Evolutionary conservation across 2,329 filamentous ascomycete species (phyloP), one percentile per base, ranked within the genome.

Genomic region (Orbilia ellipsospora): DNA sequence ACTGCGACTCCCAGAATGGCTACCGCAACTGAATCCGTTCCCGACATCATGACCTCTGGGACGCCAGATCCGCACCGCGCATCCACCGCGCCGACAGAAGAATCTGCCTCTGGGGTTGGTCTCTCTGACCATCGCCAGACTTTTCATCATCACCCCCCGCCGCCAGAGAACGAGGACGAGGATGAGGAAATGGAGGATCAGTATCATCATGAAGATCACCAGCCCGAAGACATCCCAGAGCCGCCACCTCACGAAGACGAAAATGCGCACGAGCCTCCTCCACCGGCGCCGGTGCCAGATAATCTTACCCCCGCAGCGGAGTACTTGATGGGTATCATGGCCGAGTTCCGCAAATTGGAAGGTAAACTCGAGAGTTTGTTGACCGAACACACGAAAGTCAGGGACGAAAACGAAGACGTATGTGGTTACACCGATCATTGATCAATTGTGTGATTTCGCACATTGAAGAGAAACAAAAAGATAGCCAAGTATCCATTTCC

Each of bases 341-440:
- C 65, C 26, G 73, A 77, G 48, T 77, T 70, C 31, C 73, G 67
- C 55, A 77, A 72, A 48, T 42, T 77, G 55, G 73, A 77, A 59
- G 73, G 66, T 5, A 77, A 77, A 48, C 61, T 77, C 7, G 50
- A 66, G 15, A 57, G 42, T 28, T 64, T 77, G 16, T 26, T 77
- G 62, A 62, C 23, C 12, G 73, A 77, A 59, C 65, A 77, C 44
- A 54, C 73, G n/a, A 65, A 62, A 52, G 28, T 77, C 40, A 77
- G 63, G n/a, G 61, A 65, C 45, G 73, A 77, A 77, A 77, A 77
- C 55, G 60, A 77, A 20, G 66, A 77, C 28, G 73, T 77, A 66
- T 50, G 69, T 62, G 68, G 57, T 61, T 42, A 62, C 69, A 63
- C 62, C 51, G 12, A 26, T 44, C 16, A 8, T 36, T 20, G 15